Evolutionary conservation across 768 basidiomycete genomes (phyloP).

Genomic region (Paxillus involutus): DNA sequence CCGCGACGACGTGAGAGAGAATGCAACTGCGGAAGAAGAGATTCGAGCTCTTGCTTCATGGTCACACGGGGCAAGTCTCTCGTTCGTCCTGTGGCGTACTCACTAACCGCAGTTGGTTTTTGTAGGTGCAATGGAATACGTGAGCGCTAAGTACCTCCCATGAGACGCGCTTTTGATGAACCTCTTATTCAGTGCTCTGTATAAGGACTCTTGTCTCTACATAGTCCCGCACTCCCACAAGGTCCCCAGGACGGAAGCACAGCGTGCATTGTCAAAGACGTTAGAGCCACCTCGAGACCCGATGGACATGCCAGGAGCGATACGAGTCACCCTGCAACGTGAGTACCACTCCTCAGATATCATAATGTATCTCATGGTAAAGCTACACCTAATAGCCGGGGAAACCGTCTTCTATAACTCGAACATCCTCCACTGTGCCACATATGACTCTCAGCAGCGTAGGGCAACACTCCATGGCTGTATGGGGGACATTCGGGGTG

Average conservation of each 20-base stretch:
- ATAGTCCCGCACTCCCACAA: slow-evolving; percentile 72
- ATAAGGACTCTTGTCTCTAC: slow-evolving; percentile 66
- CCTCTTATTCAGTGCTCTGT: slow-evolving; percentile 51
- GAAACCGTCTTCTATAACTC: slow-evolving; percentile 81
- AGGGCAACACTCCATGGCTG: slow-evolving; percentile 72
- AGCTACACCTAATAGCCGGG: slow-evolving; percentile 43
- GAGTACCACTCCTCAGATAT: slow-evolving; percentile 14
- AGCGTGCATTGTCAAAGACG: slow-evolving; percentile 55
- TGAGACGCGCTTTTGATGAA: neutral
- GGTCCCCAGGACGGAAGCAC: slow-evolving; percentile 52
- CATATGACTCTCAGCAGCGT: slow-evolving; percentile 47
- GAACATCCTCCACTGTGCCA: slow-evolving; percentile 75
- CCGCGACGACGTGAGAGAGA: slow-evolving; percentile 68
- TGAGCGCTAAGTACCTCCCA: slow-evolving; percentile 32
- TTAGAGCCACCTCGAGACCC: slow-evolving; percentile 55
- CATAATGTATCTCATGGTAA: neutral
- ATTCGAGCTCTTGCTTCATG: slow-evolving; percentile 51
- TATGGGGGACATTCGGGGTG: slow-evolving; percentile 63
- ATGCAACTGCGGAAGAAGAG: slow-evolving; percentile 62
- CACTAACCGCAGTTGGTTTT: neutral
- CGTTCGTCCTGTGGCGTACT: neutral
- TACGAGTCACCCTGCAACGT: slow-evolving; percentile 57
- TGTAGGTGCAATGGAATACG: slow-evolving; percentile 82
- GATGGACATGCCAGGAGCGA: slow-evolving; percentile 67
- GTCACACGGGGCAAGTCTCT: slow-evolving; percentile 60